Conservation (phyloP, 805 yeast species). For the Lachancea dasiensis region DNA sequence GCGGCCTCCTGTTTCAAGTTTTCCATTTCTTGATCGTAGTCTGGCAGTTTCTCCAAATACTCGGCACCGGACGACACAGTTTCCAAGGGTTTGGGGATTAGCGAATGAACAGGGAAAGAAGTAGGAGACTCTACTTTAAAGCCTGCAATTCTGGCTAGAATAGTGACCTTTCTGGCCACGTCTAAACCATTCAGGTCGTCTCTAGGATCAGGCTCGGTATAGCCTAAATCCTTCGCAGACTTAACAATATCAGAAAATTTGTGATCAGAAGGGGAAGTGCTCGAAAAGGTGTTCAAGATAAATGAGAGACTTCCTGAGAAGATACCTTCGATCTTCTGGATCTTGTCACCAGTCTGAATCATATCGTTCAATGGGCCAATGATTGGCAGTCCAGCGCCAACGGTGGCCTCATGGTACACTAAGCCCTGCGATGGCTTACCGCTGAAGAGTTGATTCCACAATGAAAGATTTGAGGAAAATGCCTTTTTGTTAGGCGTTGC, state of each 20-base stretch:
- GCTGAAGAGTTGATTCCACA: conserved; percentile 77
- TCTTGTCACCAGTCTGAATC: conserved; percentile 87
- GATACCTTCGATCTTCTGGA: conserved; percentile 89
- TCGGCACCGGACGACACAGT: conserved; percentile 65
- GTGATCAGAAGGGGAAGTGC: conserved; percentile 51
- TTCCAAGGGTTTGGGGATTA: conserved; percentile 85
- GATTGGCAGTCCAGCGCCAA: conserved; percentile 97
- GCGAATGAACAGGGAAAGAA: conserved; percentile 88
- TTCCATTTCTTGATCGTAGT: conserved; percentile 75
- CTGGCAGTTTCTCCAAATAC: conserved; percentile 73
- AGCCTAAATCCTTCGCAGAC: conserved; percentile 85
- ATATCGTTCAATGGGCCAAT: conserved; percentile 84
- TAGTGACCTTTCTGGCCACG: conserved; percentile 97
- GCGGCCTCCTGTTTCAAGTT: conserved; percentile 75
- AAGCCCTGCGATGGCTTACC: conserved; percentile 50
- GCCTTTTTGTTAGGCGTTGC: conserved; percentile 99
- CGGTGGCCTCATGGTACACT: conserved; percentile 97
- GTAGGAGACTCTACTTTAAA: conserved; percentile 78
- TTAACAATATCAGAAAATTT: conserved; percentile 87
- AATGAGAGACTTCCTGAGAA: conserved; percentile 94
- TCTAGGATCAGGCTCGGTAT: conserved; percentile 99
- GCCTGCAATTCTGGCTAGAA: conserved; percentile 90
- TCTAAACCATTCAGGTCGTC: conserved; percentile 98
- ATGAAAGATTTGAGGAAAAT: conserved; percentile 65
- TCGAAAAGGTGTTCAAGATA: conserved; percentile 89